Evolutionary conservation across 169 alveolate genomes (phyloP).

Genomic region (Babesia sp.): DNA sequence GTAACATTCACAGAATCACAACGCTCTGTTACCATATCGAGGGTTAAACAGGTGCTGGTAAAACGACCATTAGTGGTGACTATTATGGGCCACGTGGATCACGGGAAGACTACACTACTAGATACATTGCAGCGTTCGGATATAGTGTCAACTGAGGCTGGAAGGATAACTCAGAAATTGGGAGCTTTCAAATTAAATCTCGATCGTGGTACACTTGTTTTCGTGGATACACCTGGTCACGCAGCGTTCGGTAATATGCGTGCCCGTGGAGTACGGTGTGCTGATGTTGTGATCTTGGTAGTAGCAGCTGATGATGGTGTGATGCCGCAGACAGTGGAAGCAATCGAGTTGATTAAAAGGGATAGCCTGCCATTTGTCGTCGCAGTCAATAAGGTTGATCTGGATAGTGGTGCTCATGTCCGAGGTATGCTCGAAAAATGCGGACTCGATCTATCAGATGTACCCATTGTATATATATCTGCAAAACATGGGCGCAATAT

Average conservation of each 20-base stretch:
- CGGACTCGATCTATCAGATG: constrained; percentile 19
- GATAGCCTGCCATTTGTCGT: constrained; percentile 80
- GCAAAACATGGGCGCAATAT: constrained; percentile 82
- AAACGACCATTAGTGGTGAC: constrained; percentile 91
- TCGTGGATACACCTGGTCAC: constrained; percentile 96
- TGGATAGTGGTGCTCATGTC: constrained; percentile 66
- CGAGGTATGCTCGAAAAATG: constrained; percentile 16
- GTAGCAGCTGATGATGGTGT: constrained; percentile 94
- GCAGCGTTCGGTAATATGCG: constrained; percentile 91
- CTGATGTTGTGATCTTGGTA: constrained; percentile 92
- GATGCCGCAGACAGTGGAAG: constrained; percentile 92
- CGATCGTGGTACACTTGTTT: constrained; percentile 78
- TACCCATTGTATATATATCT: constrained; percentile 84
- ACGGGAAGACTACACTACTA: constrained; percentile 95
- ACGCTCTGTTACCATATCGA: constrained; percentile 68
- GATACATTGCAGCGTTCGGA: constrained; percentile 76
- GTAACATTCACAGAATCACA: constrained; percentile 5
- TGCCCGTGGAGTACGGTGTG: constrained; percentile 89
- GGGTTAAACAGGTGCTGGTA: constrained; percentile 80
- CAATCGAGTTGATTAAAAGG: constrained; percentile 78
- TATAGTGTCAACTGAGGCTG: constrained; percentile 83
- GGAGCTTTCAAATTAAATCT: constrained; percentile 89
- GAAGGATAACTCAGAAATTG: constrained; percentile 91
- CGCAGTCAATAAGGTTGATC: constrained; percentile 90
- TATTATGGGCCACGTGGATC: constrained; percentile 97